Evolutionary conservation across 108 stramenopile species (phyloP), one percentile per base, ranked within the genome.

Genomic region (Cyclotella baltica): DNA sequence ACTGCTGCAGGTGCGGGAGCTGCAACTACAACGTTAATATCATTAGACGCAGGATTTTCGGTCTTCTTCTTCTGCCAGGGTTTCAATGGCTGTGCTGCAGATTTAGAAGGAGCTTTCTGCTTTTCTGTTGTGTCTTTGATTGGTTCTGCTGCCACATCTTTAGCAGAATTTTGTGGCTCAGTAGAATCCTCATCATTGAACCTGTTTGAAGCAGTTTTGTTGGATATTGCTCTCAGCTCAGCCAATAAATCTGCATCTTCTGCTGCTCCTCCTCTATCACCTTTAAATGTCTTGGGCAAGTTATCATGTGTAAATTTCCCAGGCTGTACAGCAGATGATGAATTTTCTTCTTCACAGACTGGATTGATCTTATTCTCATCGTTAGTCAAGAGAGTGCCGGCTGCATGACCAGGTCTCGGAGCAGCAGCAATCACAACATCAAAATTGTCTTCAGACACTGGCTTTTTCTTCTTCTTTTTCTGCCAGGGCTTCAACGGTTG

Each of bases 61-160:
- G 29, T 71, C 34, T 62, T 73, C 46, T 73, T 73, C 56, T n/a
- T 51, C 27, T 73, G 55, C 72, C 72, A 73, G 28, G 72, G 72
- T 18, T 58, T 58, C 29, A 58, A 31, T 58, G 57, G 57, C 29
- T 58, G 25, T 58, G 57, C 27, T 30, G 57, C 13, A 13, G 40
- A 10, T 43, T 43, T 43, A 43, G 40, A 6, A 43, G 40, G 40
- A 13, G 40, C n/a, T n/a, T n/a, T n/a, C n/a, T n/a, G n/a, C n/a
- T n/a, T 13, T 20, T 13, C 4, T n/a, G 19, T n/a, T 19, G 11
- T n/a, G n/a, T 52, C 51, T 19, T 52, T n/a, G 4, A 52, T 52
- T n/a, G 11, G n/a, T 52, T 52, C n/a, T n/a, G n/a, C n/a, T n/a
- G n/a, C n/a, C n/a, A n/a, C n/a, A n/a, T n/a, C n/a, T n/a, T n/a